These are phyloP conservation scores for Epichloe brachyelytri DNA, from an alignment of 2,329 filamentous ascomycete genomes.

Conservation along the genomic window DNA sequence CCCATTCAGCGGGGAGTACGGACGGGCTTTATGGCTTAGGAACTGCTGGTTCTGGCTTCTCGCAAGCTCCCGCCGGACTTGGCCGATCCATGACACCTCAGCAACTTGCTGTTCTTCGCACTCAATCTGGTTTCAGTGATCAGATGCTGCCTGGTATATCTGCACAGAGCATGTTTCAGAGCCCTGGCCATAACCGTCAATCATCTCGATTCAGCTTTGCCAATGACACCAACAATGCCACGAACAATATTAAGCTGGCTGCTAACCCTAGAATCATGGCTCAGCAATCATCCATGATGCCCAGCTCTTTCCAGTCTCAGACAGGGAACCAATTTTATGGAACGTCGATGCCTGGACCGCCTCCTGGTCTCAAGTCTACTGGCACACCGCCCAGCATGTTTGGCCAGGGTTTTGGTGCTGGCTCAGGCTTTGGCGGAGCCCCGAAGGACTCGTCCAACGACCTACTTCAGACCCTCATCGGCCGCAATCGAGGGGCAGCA, in stretches of 20 bases:
- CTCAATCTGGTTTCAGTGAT: conserved; percentile 46
- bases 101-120: conserved; percentile 55
- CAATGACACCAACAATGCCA: conserved; percentile 48
- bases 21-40: conserved; percentile 43
- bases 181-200: conserved; percentile 63
- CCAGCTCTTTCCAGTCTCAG: conserved; percentile 46
- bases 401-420: conserved; percentile 68
- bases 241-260: conserved; percentile 58
- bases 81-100: conserved; percentile 69
- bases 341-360: conserved; percentile 78
- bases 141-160: conserved; percentile 47
- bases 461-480: conserved; percentile 70
- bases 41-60: conserved; percentile 33
- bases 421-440: conserved; percentile 50
- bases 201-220: conserved; percentile 80
- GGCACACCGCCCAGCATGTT: conserved; percentile 94
- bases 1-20: conserved; percentile 55
- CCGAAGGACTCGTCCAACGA: conserved; percentile 55
- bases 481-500: conserved; percentile 54
- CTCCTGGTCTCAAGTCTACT: conserved; percentile 88
- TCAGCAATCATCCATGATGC: conserved; percentile 82
- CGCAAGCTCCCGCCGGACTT: conserved; percentile 34
- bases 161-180: conserved; percentile 37
- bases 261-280: conserved; percentile 70
- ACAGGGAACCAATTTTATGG: conserved; percentile 63